These are phyloP conservation scores for Rhizopus delemar DNA, from an alignment of 371 early-diverging fungal species.

Conservation along the genomic window DNA sequence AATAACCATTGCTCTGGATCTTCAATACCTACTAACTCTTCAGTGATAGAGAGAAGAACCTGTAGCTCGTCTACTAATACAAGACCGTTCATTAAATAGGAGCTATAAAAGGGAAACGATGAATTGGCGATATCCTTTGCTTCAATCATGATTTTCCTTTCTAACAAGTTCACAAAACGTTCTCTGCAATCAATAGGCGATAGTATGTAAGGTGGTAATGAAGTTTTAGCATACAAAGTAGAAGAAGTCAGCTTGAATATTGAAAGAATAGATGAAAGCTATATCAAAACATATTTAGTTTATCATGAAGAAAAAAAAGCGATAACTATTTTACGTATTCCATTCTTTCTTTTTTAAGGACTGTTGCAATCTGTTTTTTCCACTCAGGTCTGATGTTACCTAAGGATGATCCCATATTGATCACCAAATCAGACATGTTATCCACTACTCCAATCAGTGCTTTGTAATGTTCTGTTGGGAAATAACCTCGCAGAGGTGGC, in stretches of 20 bases:
- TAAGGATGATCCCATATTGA: slow-evolving; percentile 35
- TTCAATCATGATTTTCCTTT: slow-evolving; percentile 27
- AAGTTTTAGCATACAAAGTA: slow-evolving; percentile 38
- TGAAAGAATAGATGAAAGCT: slow-evolving; percentile 47
- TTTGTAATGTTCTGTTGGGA: slow-evolving; percentile 32
- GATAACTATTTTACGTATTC: slow-evolving; percentile 36
- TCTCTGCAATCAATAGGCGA: slow-evolving; percentile 33
- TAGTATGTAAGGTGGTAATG: slow-evolving; percentile 45
- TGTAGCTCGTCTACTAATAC: slow-evolving; percentile 42
- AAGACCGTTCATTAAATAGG: slow-evolving; percentile 38
- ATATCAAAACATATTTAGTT: neutral
- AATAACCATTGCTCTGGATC: slow-evolving; percentile 42
- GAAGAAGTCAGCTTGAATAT: slow-evolving; percentile 43
- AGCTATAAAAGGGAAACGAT: slow-evolving; percentile 34
- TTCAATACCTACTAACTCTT: slow-evolving; percentile 44
- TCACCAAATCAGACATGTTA: slow-evolving; percentile 42
- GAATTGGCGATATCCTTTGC: slow-evolving; percentile 29
- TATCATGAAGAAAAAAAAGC: too few relatives aligned
- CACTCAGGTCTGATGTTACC: slow-evolving; percentile 21
- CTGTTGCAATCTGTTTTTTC: slow-evolving; percentile 27
- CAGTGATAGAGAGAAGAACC: slow-evolving; percentile 22
- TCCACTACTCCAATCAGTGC: slow-evolving; percentile 39
- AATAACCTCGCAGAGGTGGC: slow-evolving; percentile 45
- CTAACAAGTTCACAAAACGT: slow-evolving; percentile 24
- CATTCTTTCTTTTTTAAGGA: slow-evolving; percentile 32